Conservation (phyloP, 352 stramenopile genomes). For the Pythium apleroticum region DNA sequence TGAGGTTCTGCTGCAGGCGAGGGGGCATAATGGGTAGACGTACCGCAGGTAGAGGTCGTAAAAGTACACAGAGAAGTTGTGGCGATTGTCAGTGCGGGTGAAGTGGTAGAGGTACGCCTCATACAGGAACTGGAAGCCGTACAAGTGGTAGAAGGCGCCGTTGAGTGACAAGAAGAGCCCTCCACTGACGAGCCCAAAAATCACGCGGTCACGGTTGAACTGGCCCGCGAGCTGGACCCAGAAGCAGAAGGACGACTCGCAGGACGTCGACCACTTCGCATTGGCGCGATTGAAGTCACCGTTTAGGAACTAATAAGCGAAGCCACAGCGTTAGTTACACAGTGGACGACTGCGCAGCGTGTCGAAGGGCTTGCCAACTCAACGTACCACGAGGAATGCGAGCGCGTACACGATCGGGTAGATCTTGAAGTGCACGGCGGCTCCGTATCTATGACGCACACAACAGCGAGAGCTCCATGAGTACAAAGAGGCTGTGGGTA, state of each 20-base stretch:
- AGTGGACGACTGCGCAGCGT: too few relatives aligned
- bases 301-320: constrained; percentile 74
- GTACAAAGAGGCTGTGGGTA: background rate
- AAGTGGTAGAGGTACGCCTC: constrained; percentile 99
- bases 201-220: constrained; percentile 71
- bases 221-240: constrained; percentile 49
- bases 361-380: too few relatives aligned
- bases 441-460: constrained; percentile 75
- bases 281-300: constrained; percentile 54
- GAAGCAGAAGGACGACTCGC: constrained; percentile 51
- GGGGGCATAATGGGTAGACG: background rate
- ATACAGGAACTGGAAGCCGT: constrained; percentile 93
- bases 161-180: constrained; percentile 86
- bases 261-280: constrained; percentile 44
- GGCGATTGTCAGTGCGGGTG: constrained; percentile 96
- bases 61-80: constrained; percentile 99
- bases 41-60: constrained; percentile 98
- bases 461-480: background rate
- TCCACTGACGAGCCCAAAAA: constrained; percentile 90
- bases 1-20: background rate
- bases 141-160: constrained; percentile 81
- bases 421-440: constrained; percentile 98
- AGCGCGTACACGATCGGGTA: constrained; percentile 98
- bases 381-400: constrained; percentile 79
- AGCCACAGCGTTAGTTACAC: too few relatives aligned